A percentile compares a stretch with the other conserved stretches of the same genome.
Evolutionary conservation across 768 basidiomycete genomes (phyloP).

Genomic region (Lactarius indigo): DNA sequence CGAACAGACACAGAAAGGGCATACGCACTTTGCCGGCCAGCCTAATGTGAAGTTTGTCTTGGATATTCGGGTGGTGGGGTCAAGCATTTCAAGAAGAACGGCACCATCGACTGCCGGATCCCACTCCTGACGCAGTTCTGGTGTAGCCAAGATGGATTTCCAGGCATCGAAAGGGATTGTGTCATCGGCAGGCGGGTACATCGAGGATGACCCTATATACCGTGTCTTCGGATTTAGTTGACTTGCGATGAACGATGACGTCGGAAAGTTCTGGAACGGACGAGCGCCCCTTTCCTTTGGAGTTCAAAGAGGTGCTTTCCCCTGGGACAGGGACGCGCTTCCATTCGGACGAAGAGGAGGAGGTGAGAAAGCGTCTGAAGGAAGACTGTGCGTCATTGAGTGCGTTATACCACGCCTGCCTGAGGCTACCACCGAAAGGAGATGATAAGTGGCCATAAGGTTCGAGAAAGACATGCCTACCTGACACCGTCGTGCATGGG

Average conservation of each 20-base stretch:
- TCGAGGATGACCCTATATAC: conserved; percentile 83
- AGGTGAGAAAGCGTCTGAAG: conserved; percentile 75
- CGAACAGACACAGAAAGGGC: not conserved
- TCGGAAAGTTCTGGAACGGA: conserved; percentile 60
- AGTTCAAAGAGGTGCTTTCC: conserved; percentile 38
- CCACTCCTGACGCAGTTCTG: conserved; percentile 88
- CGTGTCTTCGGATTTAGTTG: conserved; percentile 64
- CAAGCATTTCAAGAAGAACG: conserved; percentile 79
- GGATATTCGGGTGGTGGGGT: conserved; percentile 77
- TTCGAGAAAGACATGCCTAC: conserved; percentile 33
- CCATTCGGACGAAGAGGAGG: conserved; percentile 71
- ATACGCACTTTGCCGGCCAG: conserved; percentile 91
- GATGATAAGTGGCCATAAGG: not conserved
- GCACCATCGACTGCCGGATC: conserved; percentile 90
- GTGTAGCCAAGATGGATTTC: conserved; percentile 78
- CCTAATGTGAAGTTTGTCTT: conserved; percentile 92
- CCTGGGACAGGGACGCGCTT: conserved; percentile 60
- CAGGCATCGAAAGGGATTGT: conserved; percentile 65
- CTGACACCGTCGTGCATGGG: conserved; percentile 52
- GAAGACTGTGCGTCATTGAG: conserved; percentile 70
- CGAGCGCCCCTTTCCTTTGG: conserved; percentile 62
- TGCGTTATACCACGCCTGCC: conserved; percentile 78
- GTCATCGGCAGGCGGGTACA: conserved; percentile 56
- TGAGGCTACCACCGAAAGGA: conserved; percentile 48
- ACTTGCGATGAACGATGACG: conserved; percentile 74